phyloP scores from a whole-genome alignment of 1,284 basidiomycete genomes.

The Anthracocystis panici-leucophaei region DNA sequence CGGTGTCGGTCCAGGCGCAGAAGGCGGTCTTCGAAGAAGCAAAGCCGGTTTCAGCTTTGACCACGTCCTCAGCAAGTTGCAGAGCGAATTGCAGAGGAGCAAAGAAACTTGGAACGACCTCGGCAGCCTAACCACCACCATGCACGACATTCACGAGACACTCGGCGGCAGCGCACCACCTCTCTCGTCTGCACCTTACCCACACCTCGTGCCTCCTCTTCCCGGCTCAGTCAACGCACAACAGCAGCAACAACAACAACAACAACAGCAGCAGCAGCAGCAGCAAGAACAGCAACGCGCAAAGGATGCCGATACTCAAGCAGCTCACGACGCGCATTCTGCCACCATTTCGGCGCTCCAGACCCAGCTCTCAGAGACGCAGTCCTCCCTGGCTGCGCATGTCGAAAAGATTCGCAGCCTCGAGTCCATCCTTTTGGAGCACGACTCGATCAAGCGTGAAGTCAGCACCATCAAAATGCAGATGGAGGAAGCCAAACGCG shows the following conservation, averaged over 20 bases:
- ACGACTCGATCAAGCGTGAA: slow-evolving; percentile 86
- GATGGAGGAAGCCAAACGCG: slow-evolving; percentile 68
- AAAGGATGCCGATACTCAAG: slow-evolving; percentile 33
- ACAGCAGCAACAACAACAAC: slow-evolving; percentile 26
- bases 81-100: slow-evolving; percentile 92
- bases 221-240: slow-evolving; percentile 25
- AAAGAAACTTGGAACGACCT: slow-evolving; percentile 93
- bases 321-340: slow-evolving; percentile 45
- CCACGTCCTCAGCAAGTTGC: slow-evolving; percentile 81
- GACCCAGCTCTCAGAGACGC: slow-evolving; percentile 85
- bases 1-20: slow-evolving; percentile 65
- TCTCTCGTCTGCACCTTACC: slow-evolving; percentile 64
- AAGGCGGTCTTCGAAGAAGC: slow-evolving; percentile 62
- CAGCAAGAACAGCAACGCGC: slow-evolving; percentile 41
- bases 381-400: slow-evolving; percentile 81
- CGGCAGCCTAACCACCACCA: slow-evolving; percentile 80
- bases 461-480: slow-evolving; percentile 73
- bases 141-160: slow-evolving; percentile 92
- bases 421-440: slow-evolving; percentile 83
- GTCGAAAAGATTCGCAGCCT: slow-evolving; percentile 86
- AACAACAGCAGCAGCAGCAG: slow-evolving; percentile 29
- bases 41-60: slow-evolving; percentile 76
- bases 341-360: slow-evolving; percentile 75
- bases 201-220: slow-evolving; percentile 62
- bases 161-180: slow-evolving; percentile 78